phyloP scores from a whole-genome alignment of 768 basidiomycete genomes.

The Trametes villosa region DNA sequence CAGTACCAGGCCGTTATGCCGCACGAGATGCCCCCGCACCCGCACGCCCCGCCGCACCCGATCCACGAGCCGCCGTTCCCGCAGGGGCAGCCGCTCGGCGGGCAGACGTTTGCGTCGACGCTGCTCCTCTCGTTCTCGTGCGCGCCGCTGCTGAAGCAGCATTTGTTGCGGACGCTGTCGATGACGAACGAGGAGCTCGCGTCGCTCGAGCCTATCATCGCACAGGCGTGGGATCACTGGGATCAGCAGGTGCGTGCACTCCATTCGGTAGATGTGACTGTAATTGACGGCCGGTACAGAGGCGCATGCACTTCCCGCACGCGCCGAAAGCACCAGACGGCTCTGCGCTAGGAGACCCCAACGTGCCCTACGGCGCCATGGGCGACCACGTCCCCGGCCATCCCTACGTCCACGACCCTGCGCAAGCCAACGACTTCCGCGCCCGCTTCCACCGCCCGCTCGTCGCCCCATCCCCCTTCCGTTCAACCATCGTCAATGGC shows the following conservation, averaged over 20 bases:
- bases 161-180: conserved; percentile 69
- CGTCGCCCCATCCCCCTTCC: conserved; percentile 64
- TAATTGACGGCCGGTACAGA: conserved; percentile 35
- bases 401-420: conserved; percentile 38
- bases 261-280: conserved; percentile 1
- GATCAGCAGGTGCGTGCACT: conserved; percentile 65
- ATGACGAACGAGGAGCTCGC: conserved; percentile 83
- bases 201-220: conserved; percentile 77
- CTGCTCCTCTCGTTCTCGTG: conserved; percentile 77
- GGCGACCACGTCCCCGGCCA: conserved; percentile 30
- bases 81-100: conserved; percentile 49
- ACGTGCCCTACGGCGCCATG: conserved; percentile 26
- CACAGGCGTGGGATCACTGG: conserved; percentile 88
- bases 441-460: conserved; percentile 68
- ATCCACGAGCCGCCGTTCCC: conserved; percentile 66
- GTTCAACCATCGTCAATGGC: conserved; percentile 31
- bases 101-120: conserved; percentile 81
- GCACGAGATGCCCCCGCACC: conserved; percentile 38
- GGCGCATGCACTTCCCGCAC: conserved; percentile 51
- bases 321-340: conserved; percentile 36
- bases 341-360: conserved; percentile 28
- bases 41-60: conserved; percentile 43
- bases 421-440: conserved; percentile 57
- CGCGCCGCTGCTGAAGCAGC: conserved; percentile 73
- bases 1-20: conserved; percentile 42